Evolutionary conservation across 169 alveolate species (phyloP).

Genomic region (Plasmodium vinckei): DNA sequence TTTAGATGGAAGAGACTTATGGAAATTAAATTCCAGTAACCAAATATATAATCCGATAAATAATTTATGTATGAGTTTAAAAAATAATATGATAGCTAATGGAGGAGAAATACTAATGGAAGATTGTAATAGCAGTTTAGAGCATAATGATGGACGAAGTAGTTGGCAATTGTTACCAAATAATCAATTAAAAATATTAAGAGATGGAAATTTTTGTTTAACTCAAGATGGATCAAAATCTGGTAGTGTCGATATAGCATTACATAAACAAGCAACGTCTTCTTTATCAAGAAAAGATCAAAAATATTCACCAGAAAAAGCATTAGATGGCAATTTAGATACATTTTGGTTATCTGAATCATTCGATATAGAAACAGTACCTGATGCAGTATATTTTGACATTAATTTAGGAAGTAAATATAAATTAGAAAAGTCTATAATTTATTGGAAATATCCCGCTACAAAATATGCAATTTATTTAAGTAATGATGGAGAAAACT

Average conservation of each 20-base stretch:
- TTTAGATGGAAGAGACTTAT: slow-evolving; percentile 81
- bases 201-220: slow-evolving; percentile 91
- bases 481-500: slow-evolving; percentile 83
- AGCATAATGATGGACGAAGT: slow-evolving; percentile 81
- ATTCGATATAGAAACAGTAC: slow-evolving; percentile 82
- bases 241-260: slow-evolving; percentile 90
- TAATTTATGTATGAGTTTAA: slow-evolving; percentile 85
- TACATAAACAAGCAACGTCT: slow-evolving; percentile 83
- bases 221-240: slow-evolving; percentile 90
- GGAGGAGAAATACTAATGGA: slow-evolving; percentile 83
- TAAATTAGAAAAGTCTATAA: slow-evolving; percentile 82
- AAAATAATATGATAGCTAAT: slow-evolving; percentile 82
- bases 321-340: slow-evolving; percentile 88
- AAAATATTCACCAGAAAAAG: slow-evolving; percentile 82
- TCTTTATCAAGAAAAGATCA: slow-evolving; percentile 83
- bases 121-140: slow-evolving; percentile 64
- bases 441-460: slow-evolving; percentile 92
- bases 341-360: slow-evolving; percentile 89
- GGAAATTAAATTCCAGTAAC: slow-evolving; percentile 83
- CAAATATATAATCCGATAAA: slow-evolving; percentile 68
- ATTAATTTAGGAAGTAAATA: slow-evolving; percentile 87
- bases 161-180: slow-evolving; percentile 91
- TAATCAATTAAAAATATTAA: slow-evolving; percentile 89
- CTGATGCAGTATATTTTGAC: slow-evolving; percentile 83
- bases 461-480: slow-evolving; percentile 83